Evolutionary conservation across 257 asterid genomes (phyloP).

Genomic region (Forsythia viridissima): DNA sequence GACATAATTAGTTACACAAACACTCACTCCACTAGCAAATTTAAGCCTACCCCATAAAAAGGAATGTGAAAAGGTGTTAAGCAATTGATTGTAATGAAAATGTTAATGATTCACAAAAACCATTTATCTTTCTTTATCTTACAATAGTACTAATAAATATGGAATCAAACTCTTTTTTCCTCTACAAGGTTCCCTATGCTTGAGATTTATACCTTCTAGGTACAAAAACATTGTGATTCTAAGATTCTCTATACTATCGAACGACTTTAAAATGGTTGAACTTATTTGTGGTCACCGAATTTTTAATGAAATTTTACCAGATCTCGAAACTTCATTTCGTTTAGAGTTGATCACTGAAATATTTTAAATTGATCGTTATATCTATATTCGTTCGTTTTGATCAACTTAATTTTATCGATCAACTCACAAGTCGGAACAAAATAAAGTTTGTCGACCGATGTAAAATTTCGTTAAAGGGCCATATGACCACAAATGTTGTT

Average conservation of each 20-base stretch:
- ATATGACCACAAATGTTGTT: neutral
- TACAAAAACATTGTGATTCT: conserved; percentile 20
- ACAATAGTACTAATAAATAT: neutral
- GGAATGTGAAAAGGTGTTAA: neutral
- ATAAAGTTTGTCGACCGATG: neutral
- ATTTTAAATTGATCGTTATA: neutral
- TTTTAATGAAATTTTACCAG: neutral
- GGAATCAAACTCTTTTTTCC: conserved; percentile 25
- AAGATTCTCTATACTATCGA: conserved; percentile 25
- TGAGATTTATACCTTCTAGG: conserved; percentile 28
- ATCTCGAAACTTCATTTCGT: neutral
- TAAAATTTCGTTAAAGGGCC: neutral
- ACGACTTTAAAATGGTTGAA: neutral
- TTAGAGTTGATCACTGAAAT: neutral
- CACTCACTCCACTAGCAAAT: neutral
- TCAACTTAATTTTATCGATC: neutral
- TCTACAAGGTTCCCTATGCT: conserved; percentile 20
- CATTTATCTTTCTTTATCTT: neutral
- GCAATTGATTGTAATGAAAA: neutral
- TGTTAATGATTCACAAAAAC: neutral
- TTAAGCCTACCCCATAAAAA: neutral
- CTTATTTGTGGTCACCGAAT: no score
- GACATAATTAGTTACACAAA: neutral
- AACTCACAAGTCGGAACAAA: neutral
- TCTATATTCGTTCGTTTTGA: no score